Evolutionary conservation across 768 basidiomycete species (phyloP).

Genomic region (Dioszegia hungarica): DNA sequence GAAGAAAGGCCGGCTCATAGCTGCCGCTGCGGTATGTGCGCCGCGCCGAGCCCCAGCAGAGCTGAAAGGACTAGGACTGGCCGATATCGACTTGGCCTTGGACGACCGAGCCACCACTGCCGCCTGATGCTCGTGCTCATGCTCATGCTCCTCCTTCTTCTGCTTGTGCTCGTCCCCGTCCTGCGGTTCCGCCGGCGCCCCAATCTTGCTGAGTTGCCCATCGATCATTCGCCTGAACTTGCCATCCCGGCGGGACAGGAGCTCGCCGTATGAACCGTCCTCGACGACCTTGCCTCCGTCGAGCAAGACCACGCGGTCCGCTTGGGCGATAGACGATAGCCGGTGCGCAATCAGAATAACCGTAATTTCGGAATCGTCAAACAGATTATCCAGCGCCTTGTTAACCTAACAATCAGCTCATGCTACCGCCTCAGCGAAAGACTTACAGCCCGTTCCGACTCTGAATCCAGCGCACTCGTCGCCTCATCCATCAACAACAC

Average conservation of each 20-base stretch:
- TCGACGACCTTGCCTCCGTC: constrained; percentile 52
- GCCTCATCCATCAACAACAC: constrained; percentile 86
- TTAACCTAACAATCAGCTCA: constrained; percentile 53
- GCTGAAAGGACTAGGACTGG: background rate
- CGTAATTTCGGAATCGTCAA: constrained; percentile 70
- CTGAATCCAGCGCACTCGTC: constrained; percentile 52
- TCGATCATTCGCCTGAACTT: constrained; percentile 44
- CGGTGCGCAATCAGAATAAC: constrained; percentile 85
- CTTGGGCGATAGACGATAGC: constrained; percentile 80
- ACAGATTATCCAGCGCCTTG: constrained; percentile 80
- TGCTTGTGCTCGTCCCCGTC: constrained; percentile 1
- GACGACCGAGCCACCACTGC: background rate
- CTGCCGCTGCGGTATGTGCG: constrained; percentile 22
- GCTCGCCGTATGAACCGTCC: constrained; percentile 35
- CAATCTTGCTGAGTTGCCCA: constrained; percentile 40
- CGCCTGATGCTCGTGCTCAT: background rate
- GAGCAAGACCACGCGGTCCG: constrained; percentile 80
- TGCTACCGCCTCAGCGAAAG: background rate
- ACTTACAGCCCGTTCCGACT: constrained; percentile 49
- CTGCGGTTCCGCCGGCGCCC: constrained; percentile 13
- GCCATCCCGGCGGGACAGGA: constrained; percentile 31
- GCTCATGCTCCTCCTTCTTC: constrained; percentile 1
- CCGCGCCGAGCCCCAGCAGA: constrained; percentile 13
- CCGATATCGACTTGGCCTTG: background rate
- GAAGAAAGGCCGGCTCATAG: constrained; percentile 34